These are phyloP conservation scores for Apophysomyces sp. DNA, from an alignment of 371 early-diverging fungal species.

Conservation along the genomic window DNA sequence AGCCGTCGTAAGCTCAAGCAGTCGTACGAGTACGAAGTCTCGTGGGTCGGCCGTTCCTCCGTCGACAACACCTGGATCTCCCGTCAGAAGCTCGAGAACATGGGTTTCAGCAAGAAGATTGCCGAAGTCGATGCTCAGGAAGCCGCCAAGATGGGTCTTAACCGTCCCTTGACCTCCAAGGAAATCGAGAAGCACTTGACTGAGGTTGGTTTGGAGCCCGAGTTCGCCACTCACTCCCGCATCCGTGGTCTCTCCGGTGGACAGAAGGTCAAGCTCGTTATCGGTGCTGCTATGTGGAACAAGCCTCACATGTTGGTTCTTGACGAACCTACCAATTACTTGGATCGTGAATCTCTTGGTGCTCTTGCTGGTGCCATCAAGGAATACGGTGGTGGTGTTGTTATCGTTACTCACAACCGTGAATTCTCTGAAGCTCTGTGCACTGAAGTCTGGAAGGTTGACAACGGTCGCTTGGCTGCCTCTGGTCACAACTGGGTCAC, in stretches of 20 bases:
- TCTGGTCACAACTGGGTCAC: constrained; percentile 55
- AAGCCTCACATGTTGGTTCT: constrained; percentile 85
- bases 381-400: constrained; percentile 73
- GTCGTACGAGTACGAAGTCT: constrained; percentile 67
- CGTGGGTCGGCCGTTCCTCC: constrained; percentile 57
- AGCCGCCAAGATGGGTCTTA: constrained; percentile 64
- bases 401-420: constrained; percentile 76
- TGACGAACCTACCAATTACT: constrained; percentile 89
- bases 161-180: constrained; percentile 61
- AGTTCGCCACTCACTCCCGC: constrained; percentile 78
- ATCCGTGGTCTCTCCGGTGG: constrained; percentile 90
- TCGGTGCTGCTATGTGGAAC: constrained; percentile 84
- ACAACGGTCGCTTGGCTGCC: constrained; percentile 57
- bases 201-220: constrained; percentile 69
- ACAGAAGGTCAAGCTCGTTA: constrained; percentile 88
- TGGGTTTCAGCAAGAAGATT: constrained; percentile 68
- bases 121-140: constrained; percentile 65
- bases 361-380: constrained; percentile 67
- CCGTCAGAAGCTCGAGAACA: constrained; percentile 66
- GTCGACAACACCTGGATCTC: constrained; percentile 72
- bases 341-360: constrained; percentile 76
- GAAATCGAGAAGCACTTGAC: constrained; percentile 71
- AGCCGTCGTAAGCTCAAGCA: constrained; percentile 72
- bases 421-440: constrained; percentile 71
- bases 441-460: constrained; percentile 74